These are phyloP conservation scores for Solanum sejunctum DNA, from an alignment of 257 asterid genomes.

Conservation along the genomic window DNA sequence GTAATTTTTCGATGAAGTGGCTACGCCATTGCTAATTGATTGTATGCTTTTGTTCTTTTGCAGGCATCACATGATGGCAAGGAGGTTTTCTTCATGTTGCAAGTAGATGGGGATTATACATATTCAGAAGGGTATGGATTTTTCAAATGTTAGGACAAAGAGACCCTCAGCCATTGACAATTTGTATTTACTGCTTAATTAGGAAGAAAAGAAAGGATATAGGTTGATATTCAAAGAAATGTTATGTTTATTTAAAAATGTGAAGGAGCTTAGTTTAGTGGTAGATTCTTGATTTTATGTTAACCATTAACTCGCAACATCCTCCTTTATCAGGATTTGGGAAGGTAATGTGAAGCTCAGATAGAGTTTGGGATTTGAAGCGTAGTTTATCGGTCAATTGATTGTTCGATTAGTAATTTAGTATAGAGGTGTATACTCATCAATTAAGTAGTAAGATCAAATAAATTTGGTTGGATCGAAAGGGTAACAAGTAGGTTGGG, in stretches of 20 bases:
- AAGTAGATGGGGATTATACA: conserved; percentile 41
- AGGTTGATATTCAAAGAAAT: not conserved
- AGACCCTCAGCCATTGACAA: not conserved
- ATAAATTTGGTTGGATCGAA: not conserved
- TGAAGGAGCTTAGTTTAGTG: not conserved
- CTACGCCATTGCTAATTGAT: not conserved
- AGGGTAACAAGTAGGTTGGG: not conserved
- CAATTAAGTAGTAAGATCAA: not conserved
- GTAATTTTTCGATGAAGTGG: not conserved
- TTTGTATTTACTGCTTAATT: not conserved
- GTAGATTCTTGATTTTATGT: not conserved
- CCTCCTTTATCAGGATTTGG: not conserved
- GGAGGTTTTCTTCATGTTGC: conserved; percentile 48
- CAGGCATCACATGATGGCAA: conserved; percentile 57
- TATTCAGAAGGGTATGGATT: conserved; percentile 40
- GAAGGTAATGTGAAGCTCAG: not conserved
- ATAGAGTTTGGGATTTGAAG: not conserved
- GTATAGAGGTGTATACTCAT: not conserved
- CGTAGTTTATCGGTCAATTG: not conserved
- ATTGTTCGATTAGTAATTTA: not conserved
- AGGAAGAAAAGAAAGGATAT: not conserved
- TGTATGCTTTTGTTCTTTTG: not conserved
- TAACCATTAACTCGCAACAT: not conserved
- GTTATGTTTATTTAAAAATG: not conserved
- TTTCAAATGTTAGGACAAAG: not conserved